Base-by-base conservation (phyloP, 257 asterid genomes). In the Solanum ossicruentum region DNA sequence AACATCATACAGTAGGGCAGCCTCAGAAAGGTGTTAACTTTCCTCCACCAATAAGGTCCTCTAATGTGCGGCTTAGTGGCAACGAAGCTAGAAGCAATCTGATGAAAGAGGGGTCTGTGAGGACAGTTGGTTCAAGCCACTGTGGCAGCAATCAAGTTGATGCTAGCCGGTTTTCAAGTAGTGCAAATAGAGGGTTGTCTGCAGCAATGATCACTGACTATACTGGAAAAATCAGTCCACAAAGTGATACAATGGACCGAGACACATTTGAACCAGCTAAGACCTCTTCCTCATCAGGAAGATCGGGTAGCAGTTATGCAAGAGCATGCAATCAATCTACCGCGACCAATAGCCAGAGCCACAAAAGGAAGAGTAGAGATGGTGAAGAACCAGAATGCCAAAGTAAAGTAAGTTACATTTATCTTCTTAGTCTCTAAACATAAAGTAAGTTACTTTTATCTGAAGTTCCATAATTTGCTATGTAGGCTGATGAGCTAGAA, bases 121-220 rank as follows among this genome's bases (percentile, higher is more conserved):
- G 82, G 90, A 92, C 95, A 8, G 84, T 92, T 26, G 95, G 94
- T 15, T 88, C 95, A 65, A 94, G 98, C 91, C 95, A 93, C 71
- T 92, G 98, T 70, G 94, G 97, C 7, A 93, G 98, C 92, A 92
- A 95, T 80, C 97, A 91, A 73, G 91, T 92, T 23, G 92, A 90
- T 47, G 83, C 72, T 82, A 92, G 91, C 83, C 88, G 89, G 80
- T 92, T 86, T 49, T 88, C 91, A 11, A 88, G 93, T 58, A 52
- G 85, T 71, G 90, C 89, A 81, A 82, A 86, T 39, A 78, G 84
- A 73, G 84, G 71, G 10, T 28, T 80, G 10, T 84, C 93, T 43
- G 83, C 86, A 52, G 88, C 86, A 69, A 69, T 43, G 39, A 81
- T 80, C 75, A 85, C 90, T 63, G 87, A 85, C 57, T 54, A 57